phyloP scores from a whole-genome alignment of 1,284 basidiomycete genomes.

The Megacollybia platyphylla region DNA sequence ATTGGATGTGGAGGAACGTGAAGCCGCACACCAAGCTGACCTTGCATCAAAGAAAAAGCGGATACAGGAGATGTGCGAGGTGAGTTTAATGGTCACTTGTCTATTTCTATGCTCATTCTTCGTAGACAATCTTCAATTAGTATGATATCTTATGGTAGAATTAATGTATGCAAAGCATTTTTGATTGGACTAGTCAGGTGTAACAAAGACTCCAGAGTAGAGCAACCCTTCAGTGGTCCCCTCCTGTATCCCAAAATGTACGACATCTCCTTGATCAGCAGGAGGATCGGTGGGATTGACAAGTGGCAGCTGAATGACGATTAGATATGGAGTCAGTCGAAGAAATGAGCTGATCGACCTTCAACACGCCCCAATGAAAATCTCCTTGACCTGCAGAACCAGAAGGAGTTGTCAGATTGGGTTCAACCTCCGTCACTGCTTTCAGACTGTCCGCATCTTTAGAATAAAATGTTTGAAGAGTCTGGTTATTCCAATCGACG shows the following conservation, averaged over 20 bases:
- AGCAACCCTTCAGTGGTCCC: constrained; percentile 37
- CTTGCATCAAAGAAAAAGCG: neutral
- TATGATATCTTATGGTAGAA: no score
- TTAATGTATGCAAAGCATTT: no score
- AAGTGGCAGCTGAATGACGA: constrained; percentile 32
- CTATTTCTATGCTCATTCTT: neutral
- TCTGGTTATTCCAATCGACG: constrained; percentile 40
- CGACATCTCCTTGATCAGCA: constrained; percentile 37
- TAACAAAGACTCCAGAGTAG: constrained; percentile 45
- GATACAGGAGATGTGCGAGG: neutral
- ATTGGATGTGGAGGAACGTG: neutral
- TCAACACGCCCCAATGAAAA: constrained; percentile 45
- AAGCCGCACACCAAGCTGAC: neutral
- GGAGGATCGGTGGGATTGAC: constrained; percentile 32
- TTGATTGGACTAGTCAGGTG: constrained; percentile 12
- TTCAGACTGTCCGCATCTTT: constrained; percentile 20
- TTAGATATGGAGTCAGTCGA: neutral
- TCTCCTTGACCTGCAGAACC: constrained; percentile 40
- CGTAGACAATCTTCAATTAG: no score
- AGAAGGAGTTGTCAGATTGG: constrained; percentile 24
- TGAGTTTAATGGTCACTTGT: neutral
- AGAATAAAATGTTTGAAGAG: constrained; percentile 40
- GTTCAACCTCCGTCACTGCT: constrained; percentile 24
- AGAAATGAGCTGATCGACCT: constrained; percentile 25
- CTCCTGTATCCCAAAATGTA: constrained; percentile 44